Conservation (phyloP, 1,284 basidiomycete genomes). For the Ganoderma meredithae region DNA sequence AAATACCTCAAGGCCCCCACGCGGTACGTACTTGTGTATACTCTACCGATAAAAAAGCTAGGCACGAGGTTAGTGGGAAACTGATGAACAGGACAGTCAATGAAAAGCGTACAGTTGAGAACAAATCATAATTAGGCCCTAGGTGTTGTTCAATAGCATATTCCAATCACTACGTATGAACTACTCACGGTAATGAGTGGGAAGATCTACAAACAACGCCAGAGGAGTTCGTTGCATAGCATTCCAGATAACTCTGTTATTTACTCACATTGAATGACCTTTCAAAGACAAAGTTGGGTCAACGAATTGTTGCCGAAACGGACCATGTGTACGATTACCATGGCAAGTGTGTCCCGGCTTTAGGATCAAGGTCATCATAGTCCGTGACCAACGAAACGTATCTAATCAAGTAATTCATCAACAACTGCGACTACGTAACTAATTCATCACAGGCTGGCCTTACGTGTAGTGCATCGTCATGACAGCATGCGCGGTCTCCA, state of each 20-base stretch:
- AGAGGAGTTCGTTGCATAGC: neutral
- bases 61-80: neutral
- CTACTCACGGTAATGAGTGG: neutral
- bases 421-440: neutral
- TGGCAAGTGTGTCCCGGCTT: neutral
- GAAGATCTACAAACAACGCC: neutral
- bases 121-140: neutral
- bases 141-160: neutral
- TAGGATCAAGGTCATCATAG: neutral
- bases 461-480: neutral
- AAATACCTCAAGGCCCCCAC: neutral
- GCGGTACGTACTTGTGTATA: neutral
- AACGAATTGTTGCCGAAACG: neutral
- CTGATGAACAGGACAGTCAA: neutral
- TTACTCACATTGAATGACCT: neutral
- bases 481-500: neutral
- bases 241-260: neutral
- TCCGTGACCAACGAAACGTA: neutral
- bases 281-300: neutral
- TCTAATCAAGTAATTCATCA: neutral
- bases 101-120: neutral
- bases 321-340: neutral
- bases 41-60: neutral
- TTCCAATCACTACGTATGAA: neutral
- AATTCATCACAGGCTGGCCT: neutral